Conservation (phyloP, 176 grass and related monocot species). For the Raddia distichophylla region DNA sequence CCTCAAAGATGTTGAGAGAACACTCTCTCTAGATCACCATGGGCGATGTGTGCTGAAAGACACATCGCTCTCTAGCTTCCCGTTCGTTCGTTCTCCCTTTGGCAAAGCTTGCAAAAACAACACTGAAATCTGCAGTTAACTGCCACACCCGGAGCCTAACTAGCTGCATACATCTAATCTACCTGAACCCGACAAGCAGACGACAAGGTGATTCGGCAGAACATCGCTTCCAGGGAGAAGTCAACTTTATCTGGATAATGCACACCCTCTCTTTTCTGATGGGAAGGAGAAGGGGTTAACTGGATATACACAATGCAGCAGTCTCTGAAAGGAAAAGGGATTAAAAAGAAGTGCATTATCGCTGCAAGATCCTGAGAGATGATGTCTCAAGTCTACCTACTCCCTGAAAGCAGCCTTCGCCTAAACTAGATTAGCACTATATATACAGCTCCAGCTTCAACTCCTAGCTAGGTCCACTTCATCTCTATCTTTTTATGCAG, state of each 20-base stretch:
- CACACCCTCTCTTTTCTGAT: slow-evolving; percentile 19
- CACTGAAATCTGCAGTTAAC: slow-evolving; percentile 12
- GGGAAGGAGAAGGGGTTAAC: slow-evolving; percentile 32
- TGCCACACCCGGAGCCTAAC: neutral
- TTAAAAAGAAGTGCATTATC: slow-evolving; percentile 9
- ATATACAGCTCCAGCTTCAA: slow-evolving; percentile 11
- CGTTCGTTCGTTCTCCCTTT: neutral
- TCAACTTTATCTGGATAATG: slow-evolving; percentile 53
- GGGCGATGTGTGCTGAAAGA: neutral
- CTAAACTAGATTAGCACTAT: slow-evolving; percentile 34
- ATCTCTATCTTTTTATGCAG: neutral
- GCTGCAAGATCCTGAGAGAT: slow-evolving; percentile 27
- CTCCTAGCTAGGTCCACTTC: slow-evolving; percentile 8
- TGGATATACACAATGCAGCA: slow-evolving; percentile 28
- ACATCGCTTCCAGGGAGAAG: slow-evolving; percentile 40
- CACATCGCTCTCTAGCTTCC: no score
- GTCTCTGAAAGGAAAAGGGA: neutral
- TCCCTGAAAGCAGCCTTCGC: slow-evolving; percentile 52
- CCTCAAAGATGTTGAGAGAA: neutral
- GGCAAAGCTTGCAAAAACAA: neutral
- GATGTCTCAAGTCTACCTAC: slow-evolving; percentile 54
- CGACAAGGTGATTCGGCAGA: slow-evolving; percentile 37
- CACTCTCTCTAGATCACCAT: neutral
- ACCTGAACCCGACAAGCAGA: slow-evolving; percentile 1
- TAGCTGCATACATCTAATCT: neutral